Evolutionary conservation across 23 red algal species (phyloP).

Genomic region (Chondrus crispus): DNA sequence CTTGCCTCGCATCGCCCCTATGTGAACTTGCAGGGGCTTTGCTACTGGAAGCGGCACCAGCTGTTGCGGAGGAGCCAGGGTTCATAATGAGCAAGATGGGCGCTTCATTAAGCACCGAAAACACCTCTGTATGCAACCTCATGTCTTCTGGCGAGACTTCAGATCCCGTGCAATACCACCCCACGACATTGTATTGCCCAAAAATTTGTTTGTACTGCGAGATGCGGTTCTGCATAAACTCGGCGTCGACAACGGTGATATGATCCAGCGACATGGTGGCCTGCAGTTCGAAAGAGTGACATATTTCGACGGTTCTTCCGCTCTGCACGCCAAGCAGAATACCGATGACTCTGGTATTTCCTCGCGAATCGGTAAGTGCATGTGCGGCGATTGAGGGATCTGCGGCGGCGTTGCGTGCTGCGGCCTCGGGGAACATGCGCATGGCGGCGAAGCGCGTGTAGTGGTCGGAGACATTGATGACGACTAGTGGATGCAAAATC

Average conservation of each 20-base stretch:
- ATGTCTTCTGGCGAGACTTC: slow-evolving; percentile 40
- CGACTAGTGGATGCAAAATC: slow-evolving; percentile 83
- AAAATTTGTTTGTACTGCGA: slow-evolving; percentile 84
- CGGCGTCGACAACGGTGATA: slow-evolving; percentile 34
- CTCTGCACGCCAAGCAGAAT: slow-evolving; percentile 68
- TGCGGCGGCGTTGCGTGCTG: not conserved
- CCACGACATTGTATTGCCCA: slow-evolving; percentile 62
- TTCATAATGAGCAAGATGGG: slow-evolving; percentile 50
- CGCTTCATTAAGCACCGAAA: slow-evolving; percentile 38
- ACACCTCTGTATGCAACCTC: slow-evolving; percentile 39
- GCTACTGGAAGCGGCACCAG: not conserved
- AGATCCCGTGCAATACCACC: slow-evolving; percentile 79
- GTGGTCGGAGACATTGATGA: slow-evolving; percentile 82
- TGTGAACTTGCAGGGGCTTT: not conserved
- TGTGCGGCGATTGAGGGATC: not conserved
- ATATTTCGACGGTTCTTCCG: slow-evolving; percentile 73
- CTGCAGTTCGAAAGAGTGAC: slow-evolving; percentile 74
- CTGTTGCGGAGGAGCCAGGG: not conserved
- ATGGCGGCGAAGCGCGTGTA: slow-evolving; percentile 69
- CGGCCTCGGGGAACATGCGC: slow-evolving; percentile 22
- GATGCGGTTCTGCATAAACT: slow-evolving; percentile 61
- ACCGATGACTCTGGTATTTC: slow-evolving; percentile 57
- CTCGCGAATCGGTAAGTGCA: slow-evolving; percentile 4
- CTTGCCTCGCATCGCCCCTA: not conserved
- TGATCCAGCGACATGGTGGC: slow-evolving; percentile 16